Evolutionary conservation across 805 yeast species (phyloP), one percentile per base, ranked within the genome.

Genomic region (Starmerella sp.): DNA sequence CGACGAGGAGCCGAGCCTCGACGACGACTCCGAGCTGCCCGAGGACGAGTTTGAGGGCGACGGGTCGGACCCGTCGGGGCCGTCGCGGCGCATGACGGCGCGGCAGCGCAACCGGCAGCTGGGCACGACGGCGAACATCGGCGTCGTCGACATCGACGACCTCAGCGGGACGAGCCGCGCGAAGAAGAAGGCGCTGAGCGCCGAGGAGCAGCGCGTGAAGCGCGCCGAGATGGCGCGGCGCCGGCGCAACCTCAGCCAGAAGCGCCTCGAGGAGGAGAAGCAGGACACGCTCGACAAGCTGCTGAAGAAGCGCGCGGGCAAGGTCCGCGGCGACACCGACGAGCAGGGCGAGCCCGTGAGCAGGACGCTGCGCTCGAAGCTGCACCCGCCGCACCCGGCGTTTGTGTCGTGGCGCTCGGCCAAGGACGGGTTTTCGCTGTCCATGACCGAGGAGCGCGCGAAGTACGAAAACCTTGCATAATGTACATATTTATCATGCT

Each of bases 151-250:
- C n/a, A 55, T 67, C n/a, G 69, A 68, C 3, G 67, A 63, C 22
- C 60, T 66, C 37, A 69, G 67, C 35, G 63, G 64, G 22, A 66
- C 63, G 30, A 57, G 63, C 17, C 53, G 64, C 22, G 66, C 67
- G 42, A 74, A 76, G 57, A 80, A 80, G 66, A 78, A 77, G 57
- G 75, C 76, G 37, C 76, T 86, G 53, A 82, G 95, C 0, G 96
- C 83, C 55, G 96, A 91, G 67, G 95, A 90, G 69, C 77, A 82
- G 41, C 86, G 85, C 48, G 69, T 87, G 56, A 77, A 89, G 46
- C 81, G 89, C 59, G 86, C 95, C 0, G 98, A 91, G 67, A 82
- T 80, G 63, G 91, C 96, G 0, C 77, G 97, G 63, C 81, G 89
- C 68, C 76, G 98, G 60, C 86, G 85, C 67, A 90, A 91, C 66